A percentile compares a stretch with the other conserved stretches of the same genome.
These are phyloP conservation scores for Fusarium metavorans DNA, from an alignment of 2,329 filamentous ascomycete species.

Conservation along the genomic window DNA sequence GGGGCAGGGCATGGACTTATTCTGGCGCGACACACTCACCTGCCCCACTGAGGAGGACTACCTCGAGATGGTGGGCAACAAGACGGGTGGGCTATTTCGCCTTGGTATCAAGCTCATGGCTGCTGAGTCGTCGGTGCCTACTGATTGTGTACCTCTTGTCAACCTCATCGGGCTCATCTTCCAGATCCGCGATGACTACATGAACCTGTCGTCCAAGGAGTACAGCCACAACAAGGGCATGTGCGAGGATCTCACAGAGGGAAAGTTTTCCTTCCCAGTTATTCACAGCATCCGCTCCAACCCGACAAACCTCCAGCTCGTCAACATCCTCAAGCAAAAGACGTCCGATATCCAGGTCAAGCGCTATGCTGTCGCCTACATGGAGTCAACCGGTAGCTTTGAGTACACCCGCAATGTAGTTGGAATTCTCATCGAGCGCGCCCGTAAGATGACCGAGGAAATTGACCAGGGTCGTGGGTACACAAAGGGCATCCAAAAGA, in stretches of 20 bases:
- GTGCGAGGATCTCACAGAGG: slow-evolving; percentile 95
- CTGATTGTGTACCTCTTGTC: slow-evolving; percentile 85
- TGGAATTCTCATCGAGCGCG: slow-evolving; percentile 71
- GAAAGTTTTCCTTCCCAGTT: slow-evolving; percentile 96
- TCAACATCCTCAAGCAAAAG: slow-evolving; percentile 94
- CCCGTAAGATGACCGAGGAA: slow-evolving; percentile 71
- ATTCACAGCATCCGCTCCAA: slow-evolving; percentile 91
- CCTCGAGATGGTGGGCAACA: slow-evolving; percentile 93
- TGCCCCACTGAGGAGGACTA: slow-evolving; percentile 91
- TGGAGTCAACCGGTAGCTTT: slow-evolving; percentile 92
- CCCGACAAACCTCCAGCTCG: slow-evolving; percentile 79
- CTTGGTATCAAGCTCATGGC: slow-evolving; percentile 91
- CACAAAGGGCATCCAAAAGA: slow-evolving; percentile 70
- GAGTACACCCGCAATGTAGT: slow-evolving; percentile 82
- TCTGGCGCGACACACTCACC: slow-evolving; percentile 87
- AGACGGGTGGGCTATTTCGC: slow-evolving; percentile 88
- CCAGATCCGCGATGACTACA: slow-evolving; percentile 94
- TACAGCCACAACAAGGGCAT: slow-evolving; percentile 93
- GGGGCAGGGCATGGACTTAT: slow-evolving; percentile 91
- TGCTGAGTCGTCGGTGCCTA: slow-evolving; percentile 69
- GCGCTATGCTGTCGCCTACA: slow-evolving; percentile 88
- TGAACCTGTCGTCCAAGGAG: slow-evolving; percentile 80
- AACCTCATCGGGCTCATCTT: slow-evolving; percentile 88
- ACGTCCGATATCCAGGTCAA: slow-evolving; percentile 90
- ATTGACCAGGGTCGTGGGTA: slow-evolving; percentile 72